A percentile compares a stretch with the other conserved stretches of the same genome.
Conservation (phyloP, 805 yeast species). For the Saturnispora bothae region DNA sequence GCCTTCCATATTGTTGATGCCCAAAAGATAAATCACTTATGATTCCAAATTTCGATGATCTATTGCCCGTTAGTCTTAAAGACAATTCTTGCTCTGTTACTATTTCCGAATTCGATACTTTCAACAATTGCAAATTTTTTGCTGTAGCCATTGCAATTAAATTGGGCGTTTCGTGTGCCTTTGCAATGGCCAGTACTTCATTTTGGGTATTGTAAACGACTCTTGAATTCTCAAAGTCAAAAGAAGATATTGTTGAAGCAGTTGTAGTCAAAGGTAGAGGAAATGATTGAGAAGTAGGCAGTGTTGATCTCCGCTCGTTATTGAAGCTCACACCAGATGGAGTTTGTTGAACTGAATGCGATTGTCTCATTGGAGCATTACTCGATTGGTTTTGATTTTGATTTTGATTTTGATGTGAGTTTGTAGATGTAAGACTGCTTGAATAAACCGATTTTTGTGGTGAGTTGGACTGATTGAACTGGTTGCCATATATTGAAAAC, state of each 20-base stretch:
- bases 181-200: conserved; percentile 28
- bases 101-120: conserved; percentile 25
- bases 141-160: conserved; percentile 34
- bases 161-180: conserved; percentile 26
- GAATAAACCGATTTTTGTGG: conserved; percentile 6
- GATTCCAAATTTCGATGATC: conserved; percentile 29
- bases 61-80: conserved; percentile 18
- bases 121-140: conserved; percentile 30
- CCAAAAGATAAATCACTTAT: conserved; percentile 37
- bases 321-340: conserved; percentile 1
- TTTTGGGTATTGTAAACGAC: conserved; percentile 23
- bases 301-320: background rate
- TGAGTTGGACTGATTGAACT: conserved; percentile 1
- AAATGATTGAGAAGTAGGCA: background rate
- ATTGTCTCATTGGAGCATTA: conserved; percentile 11
- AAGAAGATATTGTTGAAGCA: conserved; percentile 9
- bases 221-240: conserved; percentile 14
- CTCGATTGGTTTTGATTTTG: background rate
- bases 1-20: conserved; percentile 28
- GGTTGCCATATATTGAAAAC: conserved; percentile 44
- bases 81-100: conserved; percentile 28
- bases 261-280: background rate
- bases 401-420: no score
- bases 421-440: background rate
- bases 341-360: conserved; percentile 8